Base-by-base conservation (phyloP, 1,139 yeast species). In the Pichia sp. region DNA sequence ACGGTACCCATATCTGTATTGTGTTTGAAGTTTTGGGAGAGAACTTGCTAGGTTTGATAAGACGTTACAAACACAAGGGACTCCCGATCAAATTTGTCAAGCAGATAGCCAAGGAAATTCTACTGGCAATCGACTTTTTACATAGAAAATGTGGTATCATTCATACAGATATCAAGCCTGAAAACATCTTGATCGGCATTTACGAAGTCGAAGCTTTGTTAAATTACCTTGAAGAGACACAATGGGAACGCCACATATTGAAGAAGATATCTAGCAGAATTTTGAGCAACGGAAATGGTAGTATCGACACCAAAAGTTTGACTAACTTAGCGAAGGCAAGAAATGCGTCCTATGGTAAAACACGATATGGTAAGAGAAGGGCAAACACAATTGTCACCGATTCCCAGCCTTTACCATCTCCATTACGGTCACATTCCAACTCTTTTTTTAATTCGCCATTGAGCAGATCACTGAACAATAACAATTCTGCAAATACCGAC, bases 101-200 rank as follows among this genome's bases (percentile, higher is more conserved):
- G 69, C 95, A 85, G 68, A 86, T 90, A 51, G 82, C 95, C 8
- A 85, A 84, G 61, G 96, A 90, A 69, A 77, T 89, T 44, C 72
- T 89, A 52, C 75, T 85, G 23, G 90, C 93, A 0, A 73, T 88
- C 59, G 96, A 90, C 69, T 89, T 86, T 67, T 72, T 90, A 60
- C 97, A 90, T 67, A 73, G 93, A 47, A 85, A 80, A 62, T 87
- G 96, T 70, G 96, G 96, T n/a, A 85, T 90, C 40, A 87, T 90
- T 57, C 97, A 90, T 70, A 90, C 97, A 0, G 97, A 90, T 66
- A 75, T 90, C 59, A 90, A 90, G 69, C 97, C 97, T 0, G 97
- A 90, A 68, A 90, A 90, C 67, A 86, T 90, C n/a, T 72, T 90
- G 59, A 78, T 89, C 50, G 90, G 87, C 64, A 85, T 89, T 57